A percentile compares a stretch with the other conserved stretches of the same genome.
phyloP scores from a whole-genome alignment of 106 monocot species.

The Hemerocallis citrina region DNA sequence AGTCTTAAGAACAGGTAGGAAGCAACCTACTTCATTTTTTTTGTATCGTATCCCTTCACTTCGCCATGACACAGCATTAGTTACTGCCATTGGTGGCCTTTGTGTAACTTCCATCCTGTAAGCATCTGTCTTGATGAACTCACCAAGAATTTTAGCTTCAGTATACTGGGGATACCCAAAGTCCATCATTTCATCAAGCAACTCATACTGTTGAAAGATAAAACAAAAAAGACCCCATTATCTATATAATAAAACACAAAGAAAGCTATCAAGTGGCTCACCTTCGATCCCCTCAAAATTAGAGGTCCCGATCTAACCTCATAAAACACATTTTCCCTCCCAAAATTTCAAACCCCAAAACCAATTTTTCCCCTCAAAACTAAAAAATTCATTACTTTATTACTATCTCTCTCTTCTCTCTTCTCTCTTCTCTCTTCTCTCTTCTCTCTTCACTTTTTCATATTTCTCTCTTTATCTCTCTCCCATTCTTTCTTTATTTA shows the following conservation, averaged over 20 bases:
- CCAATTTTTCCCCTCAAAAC: too few species aligned
- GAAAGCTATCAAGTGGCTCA: too few species aligned
- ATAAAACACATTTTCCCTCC: too few species aligned
- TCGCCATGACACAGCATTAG: conserved; percentile 96
- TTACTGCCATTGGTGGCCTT: conserved; percentile 95
- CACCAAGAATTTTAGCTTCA: conserved; percentile 87
- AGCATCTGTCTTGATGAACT: conserved; percentile 96
- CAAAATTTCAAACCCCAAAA: too few species aligned
- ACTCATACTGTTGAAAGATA: conserved; percentile 54
- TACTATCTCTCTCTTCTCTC: too few species aligned
- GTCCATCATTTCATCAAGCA: conserved; percentile 96
- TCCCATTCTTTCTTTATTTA: too few species aligned
- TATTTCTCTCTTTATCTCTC: too few species aligned
- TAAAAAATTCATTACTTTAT: too few species aligned
- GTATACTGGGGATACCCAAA: conserved; percentile 96
- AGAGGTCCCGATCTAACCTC: too few species aligned
- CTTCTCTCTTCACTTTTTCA: too few species aligned
- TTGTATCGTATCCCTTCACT: conserved; percentile 96
- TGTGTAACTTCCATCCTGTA: conserved; percentile 94
- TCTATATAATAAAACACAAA: conserved; percentile 1
- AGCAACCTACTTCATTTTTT: conserved; percentile 84
- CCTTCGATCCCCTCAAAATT: too few species aligned
- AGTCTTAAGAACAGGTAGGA: background rate
- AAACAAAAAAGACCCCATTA: background rate
- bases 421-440: too few species aligned